phyloP scores from a whole-genome alignment of 805 yeast species.

The Candida hungchunana region DNA sequence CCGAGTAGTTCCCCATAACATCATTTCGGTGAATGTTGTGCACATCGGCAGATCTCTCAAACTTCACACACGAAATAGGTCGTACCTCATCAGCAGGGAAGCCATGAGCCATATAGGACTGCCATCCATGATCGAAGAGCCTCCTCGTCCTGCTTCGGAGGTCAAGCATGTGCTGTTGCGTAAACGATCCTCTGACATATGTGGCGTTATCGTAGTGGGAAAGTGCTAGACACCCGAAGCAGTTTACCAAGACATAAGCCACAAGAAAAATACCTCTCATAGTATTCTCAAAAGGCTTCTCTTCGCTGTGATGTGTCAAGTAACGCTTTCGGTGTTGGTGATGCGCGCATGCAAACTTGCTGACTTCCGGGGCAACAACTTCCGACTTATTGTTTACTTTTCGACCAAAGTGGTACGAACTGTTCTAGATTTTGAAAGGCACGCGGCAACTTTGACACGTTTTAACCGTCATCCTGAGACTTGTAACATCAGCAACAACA shows the following conservation, averaged over 20 bases:
- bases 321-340: too few species aligned
- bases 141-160: conserved; percentile 43
- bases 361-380: not conserved
- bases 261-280: too few species aligned
- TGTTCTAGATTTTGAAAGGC: too few species aligned
- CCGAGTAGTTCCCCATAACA: conserved; percentile 77
- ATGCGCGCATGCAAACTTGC: too few species aligned
- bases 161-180: conserved; percentile 26
- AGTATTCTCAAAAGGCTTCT: too few species aligned
- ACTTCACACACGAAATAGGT: conserved; percentile 69
- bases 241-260: too few species aligned
- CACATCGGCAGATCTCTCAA: conserved; percentile 56
- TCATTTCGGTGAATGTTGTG: conserved; percentile 66
- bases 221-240: too few species aligned
- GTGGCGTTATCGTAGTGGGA: too few species aligned
- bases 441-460: too few species aligned
- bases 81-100: conserved; percentile 79
- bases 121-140: conserved; percentile 74
- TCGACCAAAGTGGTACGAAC: conserved; percentile 12
- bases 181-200: conserved; percentile 14
- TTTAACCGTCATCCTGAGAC: too few species aligned
- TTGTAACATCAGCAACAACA: too few species aligned
- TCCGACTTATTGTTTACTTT: conserved; percentile 16
- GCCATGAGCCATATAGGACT: conserved; percentile 60
- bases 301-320: not conserved